Conservation (phyloP, 2,329 filamentous ascomycete species). For the Dothidotthia symphoricarpi region DNA sequence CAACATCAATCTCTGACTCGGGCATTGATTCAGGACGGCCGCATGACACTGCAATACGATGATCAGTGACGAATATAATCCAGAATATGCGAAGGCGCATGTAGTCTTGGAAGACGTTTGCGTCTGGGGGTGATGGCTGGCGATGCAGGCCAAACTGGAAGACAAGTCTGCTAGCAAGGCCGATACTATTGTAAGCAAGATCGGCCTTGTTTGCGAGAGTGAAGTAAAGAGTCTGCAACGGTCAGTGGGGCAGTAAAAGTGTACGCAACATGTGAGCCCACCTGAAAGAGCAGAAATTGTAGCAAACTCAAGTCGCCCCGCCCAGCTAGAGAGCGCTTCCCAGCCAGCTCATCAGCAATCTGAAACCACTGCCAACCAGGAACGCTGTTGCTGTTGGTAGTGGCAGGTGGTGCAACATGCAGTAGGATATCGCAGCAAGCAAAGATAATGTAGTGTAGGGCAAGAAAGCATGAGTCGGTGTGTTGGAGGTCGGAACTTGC, state of each 20-base stretch:
- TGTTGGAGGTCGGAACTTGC: slow-evolving; percentile 14
- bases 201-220: slow-evolving; percentile 26
- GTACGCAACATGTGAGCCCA: slow-evolving; percentile 7
- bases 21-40: slow-evolving; percentile 32
- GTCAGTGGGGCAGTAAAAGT: slow-evolving; percentile 3
- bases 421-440: slow-evolving; percentile 21
- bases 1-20: slow-evolving; percentile 29
- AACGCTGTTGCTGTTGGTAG: slow-evolving; percentile 6
- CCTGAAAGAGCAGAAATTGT: slow-evolving; percentile 32
- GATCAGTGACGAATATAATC: slow-evolving; percentile 28
- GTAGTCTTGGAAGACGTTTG: slow-evolving; percentile 18
- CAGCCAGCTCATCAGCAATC: slow-evolving; percentile 28
- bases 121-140: slow-evolving; percentile 19
- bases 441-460: slow-evolving; percentile 33
- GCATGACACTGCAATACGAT: slow-evolving; percentile 32
- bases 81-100: slow-evolving; percentile 32
- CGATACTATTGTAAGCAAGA: slow-evolving; percentile 32
- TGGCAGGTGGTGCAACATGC: slow-evolving; percentile 3
- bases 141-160: slow-evolving; percentile 32
- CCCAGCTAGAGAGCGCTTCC: slow-evolving; percentile 23
- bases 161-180: slow-evolving; percentile 27
- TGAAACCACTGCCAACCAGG: slow-evolving; percentile 34
- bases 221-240: slow-evolving; percentile 28
- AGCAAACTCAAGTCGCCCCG: slow-evolving; percentile 24
- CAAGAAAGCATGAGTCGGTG: slow-evolving; percentile 26